phyloP scores from a whole-genome alignment of 164 flowering plant genomes.

The Santalum album region DNA sequence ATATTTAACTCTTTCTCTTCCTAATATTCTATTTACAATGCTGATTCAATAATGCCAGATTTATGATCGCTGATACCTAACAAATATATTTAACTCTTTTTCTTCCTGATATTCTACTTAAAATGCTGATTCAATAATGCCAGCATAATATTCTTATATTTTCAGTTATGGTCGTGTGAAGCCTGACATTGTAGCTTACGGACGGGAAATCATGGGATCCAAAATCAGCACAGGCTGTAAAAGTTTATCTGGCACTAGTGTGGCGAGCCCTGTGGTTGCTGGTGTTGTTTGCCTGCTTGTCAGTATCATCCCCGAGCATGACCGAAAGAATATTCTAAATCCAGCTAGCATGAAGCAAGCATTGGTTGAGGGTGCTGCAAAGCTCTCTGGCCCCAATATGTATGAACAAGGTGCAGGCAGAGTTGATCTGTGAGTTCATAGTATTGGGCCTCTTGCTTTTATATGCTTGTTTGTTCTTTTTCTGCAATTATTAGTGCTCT shows the following conservation, averaged over 20 bases:
- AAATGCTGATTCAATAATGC: no score
- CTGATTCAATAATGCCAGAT: no score
- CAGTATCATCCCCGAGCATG: conserved; percentile 68
- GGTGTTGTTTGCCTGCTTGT: conserved; percentile 95
- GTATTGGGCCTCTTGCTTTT: conserved; percentile 1
- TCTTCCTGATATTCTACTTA: no score
- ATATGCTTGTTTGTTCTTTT: neutral
- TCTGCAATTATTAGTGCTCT: neutral
- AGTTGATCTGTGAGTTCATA: conserved; percentile 79
- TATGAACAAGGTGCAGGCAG: conserved; percentile 99
- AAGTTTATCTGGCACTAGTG: conserved; percentile 98
- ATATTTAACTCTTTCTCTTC: no score
- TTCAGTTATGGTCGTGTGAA: conserved; percentile 92
- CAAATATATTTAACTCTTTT: no score
- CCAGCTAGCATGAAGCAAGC: conserved; percentile 99
- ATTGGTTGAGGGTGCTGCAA: conserved; percentile 95
- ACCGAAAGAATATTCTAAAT: conserved; percentile 58
- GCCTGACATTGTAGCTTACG: conserved; percentile 98
- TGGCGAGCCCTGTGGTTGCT: conserved; percentile 99
- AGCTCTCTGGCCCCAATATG: conserved; percentile 94
- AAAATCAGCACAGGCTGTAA: conserved; percentile 97
- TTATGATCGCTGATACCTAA: no score
- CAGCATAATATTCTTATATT: neutral
- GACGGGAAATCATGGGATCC: conserved; percentile 95
- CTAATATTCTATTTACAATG: no score